Base-by-base conservation (phyloP, 768 basidiomycete genomes). In the Leccinum uliginosum region DNA sequence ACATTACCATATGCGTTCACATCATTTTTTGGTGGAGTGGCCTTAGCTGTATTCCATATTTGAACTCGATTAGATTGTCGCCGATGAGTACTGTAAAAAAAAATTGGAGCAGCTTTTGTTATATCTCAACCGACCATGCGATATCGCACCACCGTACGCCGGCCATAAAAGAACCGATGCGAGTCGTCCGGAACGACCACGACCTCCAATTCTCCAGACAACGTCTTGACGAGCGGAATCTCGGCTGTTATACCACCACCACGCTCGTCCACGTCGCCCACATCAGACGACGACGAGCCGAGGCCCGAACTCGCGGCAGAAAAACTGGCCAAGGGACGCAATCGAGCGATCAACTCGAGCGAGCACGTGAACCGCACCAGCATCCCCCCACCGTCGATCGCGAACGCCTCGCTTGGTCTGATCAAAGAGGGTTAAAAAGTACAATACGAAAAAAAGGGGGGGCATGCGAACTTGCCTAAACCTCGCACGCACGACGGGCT, bases 131-230 rank as follows among this genome's bases (percentile, higher is more conserved):
- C 81, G 17, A 82, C 67, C 60, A 84, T 73, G 15, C 75, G 73
- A 69, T 83, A 82, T 40, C 78, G 77, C 56, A 85, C 70, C 59
- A 83, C 74, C 9, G 76, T 80, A 52, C 79, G 75, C 69, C 80
- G 76, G 40, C 84, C 84, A n/a, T 78, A 73, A 60, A 84, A 75
- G 58, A 78, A 71, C 7, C 40, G 62, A 65, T 86, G 84, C 6
- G 83, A 77, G 19, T 75, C 73, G 59, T 86, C 84, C 8, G 80
- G 76, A 14, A 83, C 64, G 27, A 82, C 70, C 11, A 75, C 74
- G 23, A 83, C 71, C 62, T 84, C 81, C 35, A 85, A 65, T 65
- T 85, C 82, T n/a, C 82, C 83, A 23, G 73, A 69, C 74, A 84
- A 77, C 30, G 60, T 63, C 64, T 78, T 78, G 53, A 58, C 53